phyloP scores from a whole-genome alignment of 306 rosid genomes.

The Lablab purpureus region DNA sequence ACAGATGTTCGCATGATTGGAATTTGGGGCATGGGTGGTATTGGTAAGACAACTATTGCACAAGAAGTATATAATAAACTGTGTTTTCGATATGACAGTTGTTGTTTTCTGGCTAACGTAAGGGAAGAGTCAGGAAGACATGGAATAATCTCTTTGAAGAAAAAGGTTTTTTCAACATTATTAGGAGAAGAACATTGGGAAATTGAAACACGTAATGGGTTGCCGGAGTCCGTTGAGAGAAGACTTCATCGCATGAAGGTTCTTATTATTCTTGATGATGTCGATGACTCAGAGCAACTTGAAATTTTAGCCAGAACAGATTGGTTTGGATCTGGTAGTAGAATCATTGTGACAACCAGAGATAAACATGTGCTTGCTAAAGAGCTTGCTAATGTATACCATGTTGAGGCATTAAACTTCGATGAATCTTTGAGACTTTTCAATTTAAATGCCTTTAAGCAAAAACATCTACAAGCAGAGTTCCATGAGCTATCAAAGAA shows the following conservation, averaged over 20 bases:
- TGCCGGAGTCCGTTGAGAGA: background rate
- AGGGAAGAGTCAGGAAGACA: conserved; percentile 18
- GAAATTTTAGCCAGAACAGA: background rate
- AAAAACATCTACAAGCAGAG: background rate
- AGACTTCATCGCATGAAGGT: conserved; percentile 19
- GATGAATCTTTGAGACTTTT: conserved; percentile 29
- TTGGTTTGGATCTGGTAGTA: background rate
- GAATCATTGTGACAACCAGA: conserved; percentile 18
- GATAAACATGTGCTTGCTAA: conserved; percentile 7
- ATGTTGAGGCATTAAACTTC: background rate
- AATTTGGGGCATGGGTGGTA: conserved; percentile 40
- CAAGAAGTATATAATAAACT: background rate
- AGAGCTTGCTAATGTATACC: background rate
- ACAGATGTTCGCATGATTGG: conserved; percentile 6
- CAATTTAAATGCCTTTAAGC: conserved; percentile 12
- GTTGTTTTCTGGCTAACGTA: conserved; percentile 4
- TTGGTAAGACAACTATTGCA: conserved; percentile 3
- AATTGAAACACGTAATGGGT: background rate
- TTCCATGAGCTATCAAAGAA: background rate
- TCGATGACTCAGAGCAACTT: background rate
- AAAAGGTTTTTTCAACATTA: background rate
- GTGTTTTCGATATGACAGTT: background rate
- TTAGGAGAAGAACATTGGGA: background rate
- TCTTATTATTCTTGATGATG: conserved; percentile 42
- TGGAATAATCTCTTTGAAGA: conserved; percentile 15